A percentile compares a stretch with the other conserved stretches of the same genome.
Conservation (phyloP, 495 filamentous ascomycete species). For the Penicillium turbatum region DNA sequence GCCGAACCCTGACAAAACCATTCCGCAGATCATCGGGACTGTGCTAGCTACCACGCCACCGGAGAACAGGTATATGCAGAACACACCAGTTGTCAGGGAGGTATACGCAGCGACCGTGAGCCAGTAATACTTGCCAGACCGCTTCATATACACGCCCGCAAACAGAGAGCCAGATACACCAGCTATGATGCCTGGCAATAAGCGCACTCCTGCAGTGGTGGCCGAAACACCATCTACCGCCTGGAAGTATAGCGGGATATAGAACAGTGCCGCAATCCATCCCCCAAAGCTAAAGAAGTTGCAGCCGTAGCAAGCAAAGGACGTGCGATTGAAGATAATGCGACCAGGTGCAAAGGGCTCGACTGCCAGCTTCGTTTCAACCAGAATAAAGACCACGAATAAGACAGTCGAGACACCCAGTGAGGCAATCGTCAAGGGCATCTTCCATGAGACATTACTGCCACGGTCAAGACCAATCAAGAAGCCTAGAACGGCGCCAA, state of each 20-base stretch:
- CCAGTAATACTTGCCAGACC: slow-evolving; percentile 74
- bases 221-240: slow-evolving; percentile 65
- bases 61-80: slow-evolving; percentile 56
- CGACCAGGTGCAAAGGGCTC: slow-evolving; percentile 78
- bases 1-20: slow-evolving; percentile 52
- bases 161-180: slow-evolving; percentile 65
- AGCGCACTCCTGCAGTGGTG: slow-evolving; percentile 57
- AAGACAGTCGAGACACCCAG: slow-evolving; percentile 55
- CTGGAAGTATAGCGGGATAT: slow-evolving; percentile 77
- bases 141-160: slow-evolving; percentile 67
- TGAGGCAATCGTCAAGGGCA: slow-evolving; percentile 55
- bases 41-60: slow-evolving; percentile 45
- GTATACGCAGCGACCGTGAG: slow-evolving; percentile 60
- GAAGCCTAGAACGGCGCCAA: slow-evolving; percentile 67
- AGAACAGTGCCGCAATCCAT: slow-evolving; percentile 65
- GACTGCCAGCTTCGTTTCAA: slow-evolving; percentile 66
- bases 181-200: slow-evolving; percentile 62
- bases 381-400: slow-evolving; percentile 62
- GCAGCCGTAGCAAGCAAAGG: slow-evolving; percentile 65
- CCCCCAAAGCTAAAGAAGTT: slow-evolving; percentile 74
- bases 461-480: slow-evolving; percentile 75
- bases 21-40: slow-evolving; percentile 52
- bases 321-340: slow-evolving; percentile 67
- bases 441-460: slow-evolving; percentile 66
- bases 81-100: slow-evolving; percentile 47